These are phyloP conservation scores for Cnidoscolus chayamansa DNA, from an alignment of 441 rosid genomes.

Conservation along the genomic window DNA sequence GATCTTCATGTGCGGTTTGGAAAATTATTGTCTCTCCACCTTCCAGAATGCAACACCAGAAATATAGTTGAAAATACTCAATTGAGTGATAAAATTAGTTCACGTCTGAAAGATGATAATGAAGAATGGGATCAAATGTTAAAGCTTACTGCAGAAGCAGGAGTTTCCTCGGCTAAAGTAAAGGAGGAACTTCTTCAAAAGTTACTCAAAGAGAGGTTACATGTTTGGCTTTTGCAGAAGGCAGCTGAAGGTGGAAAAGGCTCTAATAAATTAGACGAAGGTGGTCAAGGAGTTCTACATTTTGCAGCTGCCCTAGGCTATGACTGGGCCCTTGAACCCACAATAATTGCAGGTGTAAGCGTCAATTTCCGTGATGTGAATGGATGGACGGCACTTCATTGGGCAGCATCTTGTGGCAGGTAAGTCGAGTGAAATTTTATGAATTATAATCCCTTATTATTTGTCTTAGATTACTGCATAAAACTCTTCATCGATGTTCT, in stretches of 20 bases:
- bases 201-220: slow-evolving; percentile 69
- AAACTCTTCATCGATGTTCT: background rate
- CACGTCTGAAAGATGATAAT: slow-evolving; percentile 55
- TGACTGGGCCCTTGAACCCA: slow-evolving; percentile 46
- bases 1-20: slow-evolving; percentile 55
- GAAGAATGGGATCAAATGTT: slow-evolving; percentile 61
- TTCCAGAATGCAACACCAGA: slow-evolving; percentile 24
- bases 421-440: slow-evolving; percentile 20
- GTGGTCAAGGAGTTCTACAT: slow-evolving; percentile 86
- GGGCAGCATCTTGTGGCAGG: slow-evolving; percentile 98
- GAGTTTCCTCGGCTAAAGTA: slow-evolving; percentile 38
- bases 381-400: slow-evolving; percentile 99
- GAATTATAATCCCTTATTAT: slow-evolving; percentile 2
- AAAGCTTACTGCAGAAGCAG: slow-evolving; percentile 33
- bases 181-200: slow-evolving; percentile 59
- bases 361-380: slow-evolving; percentile 81
- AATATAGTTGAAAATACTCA: slow-evolving; percentile 39
- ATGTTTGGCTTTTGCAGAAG: slow-evolving; percentile 72
- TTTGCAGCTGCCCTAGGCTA: slow-evolving; percentile 48
- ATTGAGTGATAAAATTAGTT: slow-evolving; percentile 53
- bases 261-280: slow-evolving; percentile 71
- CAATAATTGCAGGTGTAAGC: slow-evolving; percentile 69
- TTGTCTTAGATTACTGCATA: slow-evolving; percentile 1
- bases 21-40: slow-evolving; percentile 44
- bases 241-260: slow-evolving; percentile 82